phyloP scores from a whole-genome alignment of 768 basidiomycete species.

The Boletus vinaceobasis region DNA sequence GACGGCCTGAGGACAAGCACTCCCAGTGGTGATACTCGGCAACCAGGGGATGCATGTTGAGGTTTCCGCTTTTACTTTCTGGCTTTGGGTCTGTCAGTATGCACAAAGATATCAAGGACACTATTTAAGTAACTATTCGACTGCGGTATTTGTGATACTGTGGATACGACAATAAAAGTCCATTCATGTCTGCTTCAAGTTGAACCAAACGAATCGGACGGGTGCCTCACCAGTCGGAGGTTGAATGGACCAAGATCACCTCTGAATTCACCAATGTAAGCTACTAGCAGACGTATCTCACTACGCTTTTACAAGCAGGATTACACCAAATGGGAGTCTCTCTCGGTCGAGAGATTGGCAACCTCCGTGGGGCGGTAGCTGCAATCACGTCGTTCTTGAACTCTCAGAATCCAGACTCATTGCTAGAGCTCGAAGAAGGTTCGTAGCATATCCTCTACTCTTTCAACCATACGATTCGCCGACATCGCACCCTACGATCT shows the following conservation, averaged over 20 bases:
- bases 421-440: constrained; percentile 41
- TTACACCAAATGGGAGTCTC: constrained; percentile 72
- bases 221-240: too few species aligned
- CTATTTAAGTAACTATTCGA: too few species aligned
- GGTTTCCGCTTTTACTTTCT: neutral
- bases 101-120: neutral
- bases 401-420: constrained; percentile 18
- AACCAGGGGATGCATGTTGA: neutral
- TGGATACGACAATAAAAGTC: too few species aligned
- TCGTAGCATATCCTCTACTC: constrained; percentile 49
- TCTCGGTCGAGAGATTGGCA: constrained; percentile 72
- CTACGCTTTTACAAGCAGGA: constrained; percentile 66
- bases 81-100: neutral
- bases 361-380: constrained; percentile 67
- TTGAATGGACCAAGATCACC: constrained; percentile 68
- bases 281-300: neutral
- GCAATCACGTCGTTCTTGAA: constrained; percentile 59
- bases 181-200: too few species aligned
- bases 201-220: too few species aligned
- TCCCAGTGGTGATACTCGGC: neutral
- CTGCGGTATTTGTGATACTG: too few species aligned
- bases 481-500: constrained; percentile 74
- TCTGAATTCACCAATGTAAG: constrained; percentile 69
- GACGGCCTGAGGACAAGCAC: constrained; percentile 4
- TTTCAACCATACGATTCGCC: constrained; percentile 60